phyloP scores from a whole-genome alignment of 2,329 filamentous ascomycete species.

The Neocucurbitaria cava region DNA sequence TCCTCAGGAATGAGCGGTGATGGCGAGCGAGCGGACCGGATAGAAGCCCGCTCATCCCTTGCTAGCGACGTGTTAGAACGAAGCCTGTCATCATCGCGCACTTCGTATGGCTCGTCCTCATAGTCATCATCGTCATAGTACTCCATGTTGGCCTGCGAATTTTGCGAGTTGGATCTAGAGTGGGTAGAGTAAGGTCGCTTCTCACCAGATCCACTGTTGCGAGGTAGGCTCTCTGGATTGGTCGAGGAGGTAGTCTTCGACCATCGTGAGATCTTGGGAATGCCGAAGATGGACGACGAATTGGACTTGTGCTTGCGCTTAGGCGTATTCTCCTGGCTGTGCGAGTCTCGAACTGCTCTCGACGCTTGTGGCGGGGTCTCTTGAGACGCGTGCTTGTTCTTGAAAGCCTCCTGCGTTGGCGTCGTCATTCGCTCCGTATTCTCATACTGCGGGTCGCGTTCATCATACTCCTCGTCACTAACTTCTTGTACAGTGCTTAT shows the following conservation, averaged over 20 bases:
- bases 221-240: conserved; percentile 74
- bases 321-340: conserved; percentile 82
- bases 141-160: conserved; percentile 73
- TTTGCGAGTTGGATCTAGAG: conserved; percentile 75
- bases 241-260: conserved; percentile 95
- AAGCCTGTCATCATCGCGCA: conserved; percentile 64
- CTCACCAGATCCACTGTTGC: conserved; percentile 66
- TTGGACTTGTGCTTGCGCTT: conserved; percentile 87
- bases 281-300: conserved; percentile 74
- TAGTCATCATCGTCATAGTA: conserved; percentile 71
- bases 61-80: conserved; percentile 50
- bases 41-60: conserved; percentile 25
- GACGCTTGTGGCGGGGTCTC: conserved; percentile 63
- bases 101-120: conserved; percentile 61
- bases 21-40: conserved; percentile 53
- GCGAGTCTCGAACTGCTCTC: conserved; percentile 48
- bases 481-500: conserved; percentile 88
- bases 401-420: conserved; percentile 62
- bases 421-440: conserved; percentile 68
- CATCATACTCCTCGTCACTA: conserved; percentile 78
- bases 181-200: conserved; percentile 67
- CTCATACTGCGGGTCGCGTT: conserved; percentile 65
- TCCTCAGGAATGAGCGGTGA: conserved; percentile 63
- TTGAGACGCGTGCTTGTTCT: conserved; percentile 43
- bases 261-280: conserved; percentile 93